phyloP scores from a whole-genome alignment of 1,139 yeast genomes.

The Taphrina populina region DNA sequence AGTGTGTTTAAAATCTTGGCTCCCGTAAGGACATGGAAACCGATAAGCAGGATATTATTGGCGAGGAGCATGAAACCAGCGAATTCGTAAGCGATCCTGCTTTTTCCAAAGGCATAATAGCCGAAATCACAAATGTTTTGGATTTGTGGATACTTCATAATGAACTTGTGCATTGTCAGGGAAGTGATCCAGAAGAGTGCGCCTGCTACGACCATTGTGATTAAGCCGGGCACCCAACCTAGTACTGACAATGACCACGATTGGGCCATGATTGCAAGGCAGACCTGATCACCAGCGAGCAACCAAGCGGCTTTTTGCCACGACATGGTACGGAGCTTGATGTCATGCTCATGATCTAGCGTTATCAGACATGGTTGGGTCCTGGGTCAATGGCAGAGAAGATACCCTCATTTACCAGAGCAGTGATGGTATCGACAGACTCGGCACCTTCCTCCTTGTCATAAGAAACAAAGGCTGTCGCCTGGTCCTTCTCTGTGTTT shows the following conservation, averaged over 20 bases:
- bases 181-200: conserved; percentile 57
- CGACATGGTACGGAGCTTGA: conserved; percentile 40
- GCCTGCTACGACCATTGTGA: conserved; percentile 55
- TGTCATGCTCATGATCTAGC: conserved; percentile 11
- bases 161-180: conserved; percentile 55
- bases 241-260: conserved; percentile 60
- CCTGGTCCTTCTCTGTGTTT: background rate
- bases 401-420: conserved; percentile 10
- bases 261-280: conserved; percentile 62
- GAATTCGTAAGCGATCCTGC: conserved; percentile 57
- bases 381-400: background rate
- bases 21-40: conserved; percentile 59
- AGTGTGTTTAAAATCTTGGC: conserved; percentile 50
- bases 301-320: conserved; percentile 62
- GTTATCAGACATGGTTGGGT: background rate
- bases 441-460: background rate
- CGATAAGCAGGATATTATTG: conserved; percentile 59
- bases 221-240: conserved; percentile 60
- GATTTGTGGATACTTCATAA: conserved; percentile 55
- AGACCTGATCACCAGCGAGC: conserved; percentile 59
- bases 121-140: conserved; percentile 62
- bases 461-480: background rate
- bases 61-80: conserved; percentile 57
- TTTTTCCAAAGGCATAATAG: conserved; percentile 56
- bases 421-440: conserved; percentile 3